Percentiles rank a stretch among this genome's conserved stretches.
phyloP scores from a whole-genome alignment of 2,329 filamentous ascomycete species.

The Fusarium sp. region DNA sequence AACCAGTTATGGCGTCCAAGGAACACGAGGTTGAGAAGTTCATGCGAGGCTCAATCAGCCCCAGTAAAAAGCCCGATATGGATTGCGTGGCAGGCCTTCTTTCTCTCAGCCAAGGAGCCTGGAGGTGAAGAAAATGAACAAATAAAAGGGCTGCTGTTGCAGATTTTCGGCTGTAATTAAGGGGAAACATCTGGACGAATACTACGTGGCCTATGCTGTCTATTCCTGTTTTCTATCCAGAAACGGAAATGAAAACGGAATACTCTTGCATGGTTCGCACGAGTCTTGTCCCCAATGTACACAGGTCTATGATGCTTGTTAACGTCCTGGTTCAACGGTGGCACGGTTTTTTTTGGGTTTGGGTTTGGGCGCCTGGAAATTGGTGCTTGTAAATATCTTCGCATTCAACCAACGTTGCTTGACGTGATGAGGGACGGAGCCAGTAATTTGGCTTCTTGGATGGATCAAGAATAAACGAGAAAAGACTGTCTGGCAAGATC shows the following conservation, averaged over 20 bases:
- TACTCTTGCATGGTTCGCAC: slow-evolving; percentile 30
- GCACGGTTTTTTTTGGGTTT: slow-evolving; percentile 14
- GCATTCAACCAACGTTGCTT: slow-evolving; percentile 30
- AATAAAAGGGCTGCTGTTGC: neutral
- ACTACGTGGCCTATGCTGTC: slow-evolving; percentile 9
- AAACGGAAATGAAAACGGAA: slow-evolving; percentile 24
- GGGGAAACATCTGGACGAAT: slow-evolving; percentile 25
- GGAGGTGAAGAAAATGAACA: slow-evolving; percentile 63
- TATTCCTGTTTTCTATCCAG: slow-evolving; percentile 29
- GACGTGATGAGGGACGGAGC: slow-evolving; percentile 11
- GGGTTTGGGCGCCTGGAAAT: slow-evolving; percentile 26
- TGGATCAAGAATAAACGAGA: slow-evolving; percentile 26
- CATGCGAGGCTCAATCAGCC: slow-evolving; percentile 74
- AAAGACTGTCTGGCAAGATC: slow-evolving; percentile 9
- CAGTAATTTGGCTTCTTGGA: slow-evolving; percentile 28
- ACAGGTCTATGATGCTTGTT: slow-evolving; percentile 34
- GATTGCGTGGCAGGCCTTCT: slow-evolving; percentile 91
- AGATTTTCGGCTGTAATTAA: slow-evolving; percentile 20
- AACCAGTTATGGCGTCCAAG: slow-evolving; percentile 33
- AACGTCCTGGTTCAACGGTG: slow-evolving; percentile 23
- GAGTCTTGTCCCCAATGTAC: slow-evolving; percentile 24
- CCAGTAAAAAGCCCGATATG: slow-evolving; percentile 81
- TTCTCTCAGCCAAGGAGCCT: slow-evolving; percentile 91
- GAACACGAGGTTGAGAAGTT: slow-evolving; percentile 76
- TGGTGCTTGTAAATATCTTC: slow-evolving; percentile 42